A percentile compares a stretch with the other conserved stretches of the same genome.
phyloP scores from a whole-genome alignment of 192 early-diverging fungal genomes.

The Podila verticillata region DNA sequence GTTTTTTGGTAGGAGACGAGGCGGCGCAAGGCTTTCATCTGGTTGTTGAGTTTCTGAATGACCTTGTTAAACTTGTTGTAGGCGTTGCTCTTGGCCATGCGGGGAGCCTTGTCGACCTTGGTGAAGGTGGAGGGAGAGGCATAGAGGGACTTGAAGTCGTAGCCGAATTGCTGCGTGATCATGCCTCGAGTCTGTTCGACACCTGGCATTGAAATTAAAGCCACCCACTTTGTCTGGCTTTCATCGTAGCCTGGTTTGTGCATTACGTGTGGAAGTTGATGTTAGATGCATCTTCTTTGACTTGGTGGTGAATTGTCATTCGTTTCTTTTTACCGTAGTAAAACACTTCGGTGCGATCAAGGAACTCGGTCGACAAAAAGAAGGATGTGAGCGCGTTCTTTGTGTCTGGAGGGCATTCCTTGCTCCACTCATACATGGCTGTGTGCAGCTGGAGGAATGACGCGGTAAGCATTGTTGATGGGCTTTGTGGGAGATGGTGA shows the following conservation, averaged over 20 bases:
- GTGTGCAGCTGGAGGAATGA: conserved; percentile 28
- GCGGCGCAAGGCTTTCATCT: conserved; percentile 7
- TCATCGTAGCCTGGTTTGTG: conserved; percentile 25
- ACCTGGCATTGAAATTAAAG: conserved; percentile 17
- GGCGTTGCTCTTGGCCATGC: conserved; percentile 8
- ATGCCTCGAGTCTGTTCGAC: conserved; percentile 15
- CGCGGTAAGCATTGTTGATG: conserved; percentile 3
- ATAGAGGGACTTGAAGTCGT: conserved; percentile 20
- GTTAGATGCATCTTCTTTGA: too few species aligned
- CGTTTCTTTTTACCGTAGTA: conserved; percentile 16
- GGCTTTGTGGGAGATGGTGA: background rate
- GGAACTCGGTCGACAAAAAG: conserved; percentile 18
- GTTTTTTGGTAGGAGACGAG: conserved; percentile 3
- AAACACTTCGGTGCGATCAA: conserved; percentile 27
- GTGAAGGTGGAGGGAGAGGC: conserved; percentile 21
- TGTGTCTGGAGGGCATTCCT: conserved; percentile 24
- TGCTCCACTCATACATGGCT: conserved; percentile 37
- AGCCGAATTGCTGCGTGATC: conserved; percentile 1
- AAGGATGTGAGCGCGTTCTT: conserved; percentile 17
- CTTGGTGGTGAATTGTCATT: background rate
- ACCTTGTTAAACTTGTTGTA: conserved; percentile 36
- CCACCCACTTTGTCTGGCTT: conserved; percentile 17
- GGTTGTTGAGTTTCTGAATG: conserved; percentile 28
- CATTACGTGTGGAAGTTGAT: too few species aligned
- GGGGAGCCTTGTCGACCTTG: conserved; percentile 18